These are phyloP conservation scores for Sclerotinia glacialis DNA, from an alignment of 2,329 filamentous ascomycete genomes.

Conservation along the genomic window DNA sequence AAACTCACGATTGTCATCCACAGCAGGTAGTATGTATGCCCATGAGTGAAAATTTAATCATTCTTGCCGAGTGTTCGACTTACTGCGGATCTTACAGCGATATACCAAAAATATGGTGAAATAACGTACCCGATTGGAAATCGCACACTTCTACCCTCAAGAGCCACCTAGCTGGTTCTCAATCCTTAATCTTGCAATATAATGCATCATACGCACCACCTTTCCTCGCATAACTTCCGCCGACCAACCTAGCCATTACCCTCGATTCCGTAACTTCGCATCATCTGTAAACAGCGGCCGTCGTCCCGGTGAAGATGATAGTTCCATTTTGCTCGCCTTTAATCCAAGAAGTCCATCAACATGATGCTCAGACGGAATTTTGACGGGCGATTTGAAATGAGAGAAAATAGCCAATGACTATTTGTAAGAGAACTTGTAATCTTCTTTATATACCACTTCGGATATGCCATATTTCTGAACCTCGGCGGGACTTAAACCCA, in stretches of 20 bases:
- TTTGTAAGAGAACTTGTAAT: not conserved
- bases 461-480: not conserved
- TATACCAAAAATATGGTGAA: not conserved
- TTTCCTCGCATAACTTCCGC: slow-evolving; percentile 56
- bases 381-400: slow-evolving; percentile 54
- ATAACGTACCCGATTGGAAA: slow-evolving; percentile 50
- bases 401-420: slow-evolving; percentile 52
- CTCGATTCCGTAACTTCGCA: slow-evolving; percentile 42
- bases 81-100: not conserved
- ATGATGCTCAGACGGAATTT: slow-evolving; percentile 33
- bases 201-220: slow-evolving; percentile 52
- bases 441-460: not conserved
- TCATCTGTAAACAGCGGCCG: slow-evolving; percentile 54
- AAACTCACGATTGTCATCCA: too few relatives aligned
- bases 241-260: slow-evolving; percentile 53
- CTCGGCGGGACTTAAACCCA: not conserved
- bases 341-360: slow-evolving; percentile 46
- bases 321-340: slow-evolving; percentile 53
- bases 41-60: not conserved
- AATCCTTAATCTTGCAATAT: slow-evolving; percentile 53
- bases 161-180: slow-evolving; percentile 50
- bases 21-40: not conserved
- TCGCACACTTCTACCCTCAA: slow-evolving; percentile 51
- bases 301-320: slow-evolving; percentile 55
- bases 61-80: too few relatives aligned